Percentiles rank a stretch among this genome's conserved stretches.
These are phyloP conservation scores for Backusella circina DNA, from an alignment of 192 early-diverging fungal species.

Conservation along the genomic window DNA sequence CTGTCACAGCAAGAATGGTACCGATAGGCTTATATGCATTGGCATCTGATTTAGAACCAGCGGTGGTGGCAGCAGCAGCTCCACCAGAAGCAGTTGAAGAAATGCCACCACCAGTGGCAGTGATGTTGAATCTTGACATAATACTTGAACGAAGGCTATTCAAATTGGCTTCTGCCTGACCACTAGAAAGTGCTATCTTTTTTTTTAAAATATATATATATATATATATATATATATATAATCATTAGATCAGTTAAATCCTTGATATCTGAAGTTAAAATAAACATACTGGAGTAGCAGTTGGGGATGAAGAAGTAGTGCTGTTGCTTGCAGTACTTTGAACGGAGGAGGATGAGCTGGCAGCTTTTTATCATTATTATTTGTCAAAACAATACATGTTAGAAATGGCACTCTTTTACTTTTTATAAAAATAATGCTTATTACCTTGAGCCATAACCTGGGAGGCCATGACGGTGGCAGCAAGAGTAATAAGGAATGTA, in stretches of 20 bases:
- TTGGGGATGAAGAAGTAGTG: not conserved
- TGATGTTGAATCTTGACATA: not conserved
- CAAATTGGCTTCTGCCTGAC: not conserved
- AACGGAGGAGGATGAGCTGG: not conserved
- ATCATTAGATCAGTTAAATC: not conserved
- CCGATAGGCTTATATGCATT: not conserved
- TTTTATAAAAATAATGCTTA: not conserved
- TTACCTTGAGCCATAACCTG: not conserved
- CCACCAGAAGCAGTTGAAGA: not conserved
- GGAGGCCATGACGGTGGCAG: not conserved
- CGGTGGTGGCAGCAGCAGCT: not conserved
- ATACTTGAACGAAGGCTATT: not conserved
- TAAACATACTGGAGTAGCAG: not conserved
- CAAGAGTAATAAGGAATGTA: not conserved
- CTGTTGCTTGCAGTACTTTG: not conserved
- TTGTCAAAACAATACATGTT: not conserved
- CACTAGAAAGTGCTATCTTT: not conserved
- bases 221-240: constrained; percentile 8
- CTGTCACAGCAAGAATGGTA: not conserved
- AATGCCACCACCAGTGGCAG: not conserved
- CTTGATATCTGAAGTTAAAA: not conserved
- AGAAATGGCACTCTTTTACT: not conserved
- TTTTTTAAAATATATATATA: not conserved
- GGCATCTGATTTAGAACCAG: not conserved
- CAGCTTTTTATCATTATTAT: not conserved